Evolutionary conservation across 1,284 basidiomycete genomes (phyloP).

Genomic region (Cutaneotrichosporon sp.): DNA sequence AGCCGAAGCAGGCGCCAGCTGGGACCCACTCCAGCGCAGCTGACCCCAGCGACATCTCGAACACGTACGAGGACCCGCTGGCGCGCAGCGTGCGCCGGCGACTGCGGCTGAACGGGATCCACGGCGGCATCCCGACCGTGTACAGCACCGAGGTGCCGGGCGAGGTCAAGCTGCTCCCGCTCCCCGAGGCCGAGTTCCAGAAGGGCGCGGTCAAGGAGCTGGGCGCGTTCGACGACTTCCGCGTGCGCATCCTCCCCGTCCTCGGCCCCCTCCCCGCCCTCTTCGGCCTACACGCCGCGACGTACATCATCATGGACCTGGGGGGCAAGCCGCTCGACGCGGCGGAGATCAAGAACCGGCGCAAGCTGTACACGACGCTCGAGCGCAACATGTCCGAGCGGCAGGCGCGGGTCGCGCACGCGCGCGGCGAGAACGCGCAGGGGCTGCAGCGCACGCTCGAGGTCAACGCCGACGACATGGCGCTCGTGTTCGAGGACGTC

Average conservation of each 20-base stretch:
- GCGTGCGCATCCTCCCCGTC: constrained; percentile 60
- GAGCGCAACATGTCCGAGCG: constrained; percentile 71
- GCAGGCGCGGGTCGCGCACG: constrained; percentile 58
- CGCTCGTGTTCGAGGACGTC: constrained; percentile 82
- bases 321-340: constrained; percentile 84
- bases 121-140: constrained; percentile 84
- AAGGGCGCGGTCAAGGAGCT: constrained; percentile 90
- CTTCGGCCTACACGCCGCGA: constrained; percentile 84
- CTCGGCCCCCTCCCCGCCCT: constrained; percentile 71
- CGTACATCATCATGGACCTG: constrained; percentile 80
- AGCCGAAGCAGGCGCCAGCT: too few species aligned
- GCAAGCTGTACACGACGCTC: constrained; percentile 80
- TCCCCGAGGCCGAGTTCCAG: constrained; percentile 88
- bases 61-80: constrained; percentile 91
- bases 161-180: constrained; percentile 82
- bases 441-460: constrained; percentile 25
- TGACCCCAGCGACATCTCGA: constrained; percentile 74
- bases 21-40: not conserved
- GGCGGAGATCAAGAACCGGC: constrained; percentile 76
- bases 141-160: constrained; percentile 91
- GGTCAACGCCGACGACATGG: constrained; percentile 77
- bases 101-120: constrained; percentile 69
- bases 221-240: constrained; percentile 88
- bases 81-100: constrained; percentile 84
- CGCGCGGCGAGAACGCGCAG: constrained; percentile 57